Percentiles rank a stretch among this genome's conserved stretches.
These are phyloP conservation scores for Candida sojae DNA, from an alignment of 1,139 yeast genomes.

Conservation along the genomic window DNA sequence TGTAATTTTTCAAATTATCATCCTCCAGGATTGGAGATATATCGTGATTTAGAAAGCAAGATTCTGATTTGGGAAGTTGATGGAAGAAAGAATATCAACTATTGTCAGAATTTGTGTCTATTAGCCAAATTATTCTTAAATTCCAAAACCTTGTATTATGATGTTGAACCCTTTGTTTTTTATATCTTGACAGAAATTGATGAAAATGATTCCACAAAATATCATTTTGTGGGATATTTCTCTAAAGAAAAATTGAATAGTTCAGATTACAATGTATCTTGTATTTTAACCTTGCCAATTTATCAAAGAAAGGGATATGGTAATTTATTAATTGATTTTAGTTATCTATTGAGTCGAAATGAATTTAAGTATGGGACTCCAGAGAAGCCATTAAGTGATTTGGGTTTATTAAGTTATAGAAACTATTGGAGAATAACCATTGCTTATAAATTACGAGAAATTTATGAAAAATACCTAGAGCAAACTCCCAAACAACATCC, in stretches of 20 bases:
- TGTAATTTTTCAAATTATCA: slow-evolving; percentile 51
- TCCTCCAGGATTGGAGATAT: slow-evolving; percentile 93
- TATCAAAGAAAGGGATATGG: slow-evolving; percentile 92
- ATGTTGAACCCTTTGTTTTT: slow-evolving; percentile 92
- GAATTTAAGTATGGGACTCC: slow-evolving; percentile 90
- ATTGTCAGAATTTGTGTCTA: slow-evolving; percentile 87
- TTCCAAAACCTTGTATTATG: slow-evolving; percentile 89
- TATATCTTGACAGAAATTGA: slow-evolving; percentile 79
- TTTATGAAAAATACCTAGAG: slow-evolving; percentile 25
- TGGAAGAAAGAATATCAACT: slow-evolving; percentile 78
- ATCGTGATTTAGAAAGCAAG: slow-evolving; percentile 54
- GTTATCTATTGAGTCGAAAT: slow-evolving; percentile 72
- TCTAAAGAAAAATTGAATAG: slow-evolving; percentile 82
- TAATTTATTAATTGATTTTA: slow-evolving; percentile 81
- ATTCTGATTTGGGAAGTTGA: slow-evolving; percentile 88
- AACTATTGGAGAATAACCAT: slow-evolving; percentile 81
- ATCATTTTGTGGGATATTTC: slow-evolving; percentile 90
- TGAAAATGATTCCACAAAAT: slow-evolving; percentile 44
- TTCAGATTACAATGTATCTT: slow-evolving; percentile 80
- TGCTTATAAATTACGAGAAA: slow-evolving; percentile 41
- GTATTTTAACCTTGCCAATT: slow-evolving; percentile 86
- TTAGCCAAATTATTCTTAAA: slow-evolving; percentile 86
- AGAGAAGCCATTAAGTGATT: slow-evolving; percentile 87
- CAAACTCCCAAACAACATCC: slow-evolving; percentile 4
- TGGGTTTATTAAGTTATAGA: slow-evolving; percentile 83